phyloP scores from a whole-genome alignment of 768 basidiomycete genomes.

The Obba rivulosa region DNA sequence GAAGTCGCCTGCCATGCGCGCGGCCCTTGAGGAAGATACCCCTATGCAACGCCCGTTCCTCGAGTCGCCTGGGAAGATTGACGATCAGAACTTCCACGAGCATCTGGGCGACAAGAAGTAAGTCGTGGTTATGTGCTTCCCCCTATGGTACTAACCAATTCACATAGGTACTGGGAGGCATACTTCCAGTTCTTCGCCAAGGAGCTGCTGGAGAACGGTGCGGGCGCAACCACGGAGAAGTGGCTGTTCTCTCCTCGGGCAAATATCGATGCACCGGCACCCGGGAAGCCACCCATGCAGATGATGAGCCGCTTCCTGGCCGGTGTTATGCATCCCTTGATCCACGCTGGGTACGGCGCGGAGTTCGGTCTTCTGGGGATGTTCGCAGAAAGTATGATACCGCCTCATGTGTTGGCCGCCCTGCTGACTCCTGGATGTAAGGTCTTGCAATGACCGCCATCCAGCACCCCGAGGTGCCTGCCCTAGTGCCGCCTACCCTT shows the following conservation, averaged over 20 bases:
- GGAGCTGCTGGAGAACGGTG: constrained; percentile 35
- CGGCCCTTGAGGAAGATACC: constrained; percentile 35
- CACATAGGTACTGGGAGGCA: background rate
- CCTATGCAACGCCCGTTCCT: constrained; percentile 31
- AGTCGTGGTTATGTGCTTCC: constrained; percentile 7
- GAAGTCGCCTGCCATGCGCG: constrained; percentile 29
- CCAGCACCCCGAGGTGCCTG: constrained; percentile 33
- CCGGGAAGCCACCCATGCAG: constrained; percentile 30
- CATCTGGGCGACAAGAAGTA: constrained; percentile 55
- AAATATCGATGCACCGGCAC: constrained; percentile 13
- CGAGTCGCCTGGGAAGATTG: constrained; percentile 40
- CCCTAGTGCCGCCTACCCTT: constrained; percentile 26
- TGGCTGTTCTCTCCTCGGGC: constrained; percentile 47
- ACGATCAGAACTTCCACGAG: constrained; percentile 40
- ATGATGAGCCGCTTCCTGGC: constrained; percentile 55
- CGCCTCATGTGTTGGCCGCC: background rate
- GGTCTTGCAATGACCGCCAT: constrained; percentile 56
- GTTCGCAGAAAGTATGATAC: constrained; percentile 55
- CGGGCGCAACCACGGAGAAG: constrained; percentile 46
- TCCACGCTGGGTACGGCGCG: constrained; percentile 56
- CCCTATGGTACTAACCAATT: no score
- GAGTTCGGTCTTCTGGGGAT: constrained; percentile 62
- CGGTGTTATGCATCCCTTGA: constrained; percentile 59
- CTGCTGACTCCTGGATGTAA: background rate
- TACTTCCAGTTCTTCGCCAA: constrained; percentile 17